phyloP scores from a whole-genome alignment of 2,329 filamentous ascomycete species.

The Hypoxylon sp. region DNA sequence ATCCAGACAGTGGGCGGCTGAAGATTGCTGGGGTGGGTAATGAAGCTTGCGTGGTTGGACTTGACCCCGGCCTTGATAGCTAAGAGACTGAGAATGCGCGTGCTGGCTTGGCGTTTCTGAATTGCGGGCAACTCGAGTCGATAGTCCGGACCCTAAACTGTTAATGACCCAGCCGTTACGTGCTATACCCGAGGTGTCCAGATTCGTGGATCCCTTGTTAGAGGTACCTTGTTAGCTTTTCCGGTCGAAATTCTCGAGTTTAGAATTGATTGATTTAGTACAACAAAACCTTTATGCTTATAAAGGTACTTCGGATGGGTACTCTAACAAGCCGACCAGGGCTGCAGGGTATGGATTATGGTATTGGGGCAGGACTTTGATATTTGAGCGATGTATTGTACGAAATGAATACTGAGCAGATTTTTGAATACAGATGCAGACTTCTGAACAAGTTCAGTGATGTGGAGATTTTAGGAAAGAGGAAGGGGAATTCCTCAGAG shows the following conservation, averaged over 20 bases:
- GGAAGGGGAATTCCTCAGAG: slow-evolving; percentile 2
- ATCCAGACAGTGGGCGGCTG: slow-evolving; percentile 49
- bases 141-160: slow-evolving; percentile 40
- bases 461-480: background rate
- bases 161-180: slow-evolving; percentile 39
- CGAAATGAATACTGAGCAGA: background rate
- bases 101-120: slow-evolving; percentile 48
- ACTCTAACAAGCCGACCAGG: slow-evolving; percentile 51
- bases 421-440: background rate
- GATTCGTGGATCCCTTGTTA: slow-evolving; percentile 33
- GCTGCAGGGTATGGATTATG: slow-evolving; percentile 49
- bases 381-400: slow-evolving; percentile 2
- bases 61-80: slow-evolving; percentile 36
- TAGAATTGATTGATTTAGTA: slow-evolving; percentile 25
- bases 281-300: slow-evolving; percentile 35
- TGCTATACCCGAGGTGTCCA: slow-evolving; percentile 36
- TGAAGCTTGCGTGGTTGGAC: slow-evolving; percentile 44
- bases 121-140: slow-evolving; percentile 44
- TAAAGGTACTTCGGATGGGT: slow-evolving; percentile 15
- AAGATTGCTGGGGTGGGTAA: slow-evolving; percentile 36
- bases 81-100: slow-evolving; percentile 36
- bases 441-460: background rate
- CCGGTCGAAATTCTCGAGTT: slow-evolving; percentile 34
- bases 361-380: slow-evolving; percentile 16
- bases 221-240: slow-evolving; percentile 33